These are phyloP conservation scores for Acacia acuminata DNA, from an alignment of 306 rosid species.

Conservation along the genomic window DNA sequence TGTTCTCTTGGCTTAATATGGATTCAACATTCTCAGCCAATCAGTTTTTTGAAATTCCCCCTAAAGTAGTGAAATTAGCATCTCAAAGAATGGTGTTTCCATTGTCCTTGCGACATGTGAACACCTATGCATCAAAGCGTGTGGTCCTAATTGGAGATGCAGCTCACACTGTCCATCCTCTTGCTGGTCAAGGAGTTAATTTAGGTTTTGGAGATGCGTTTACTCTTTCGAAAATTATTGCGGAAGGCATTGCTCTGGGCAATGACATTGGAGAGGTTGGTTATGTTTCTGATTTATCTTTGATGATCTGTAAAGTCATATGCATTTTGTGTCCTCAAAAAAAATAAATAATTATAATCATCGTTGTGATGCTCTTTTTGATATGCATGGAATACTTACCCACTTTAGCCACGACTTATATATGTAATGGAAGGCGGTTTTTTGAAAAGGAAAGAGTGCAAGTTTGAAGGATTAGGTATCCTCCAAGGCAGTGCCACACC, in stretches of 20 bases:
- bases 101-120: constrained; percentile 79
- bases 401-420: not conserved
- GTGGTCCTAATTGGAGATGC: constrained; percentile 90
- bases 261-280: constrained; percentile 80
- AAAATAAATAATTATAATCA: not conserved
- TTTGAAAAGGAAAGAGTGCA: not conserved
- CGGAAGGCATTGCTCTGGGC: constrained; percentile 83
- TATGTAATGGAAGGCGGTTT: not conserved
- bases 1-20: constrained; percentile 75
- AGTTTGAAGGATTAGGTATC: not conserved
- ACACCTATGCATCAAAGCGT: constrained; percentile 64
- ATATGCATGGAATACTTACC: not conserved
- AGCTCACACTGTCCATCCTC: constrained; percentile 92
- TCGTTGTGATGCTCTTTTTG: not conserved
- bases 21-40: constrained; percentile 47
- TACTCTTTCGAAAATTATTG: constrained; percentile 73
- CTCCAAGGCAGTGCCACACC: not conserved
- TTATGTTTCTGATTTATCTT: constrained; percentile 12
- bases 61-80: constrained; percentile 66
- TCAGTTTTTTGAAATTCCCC: constrained; percentile 78
- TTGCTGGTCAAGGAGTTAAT: constrained; percentile 98
- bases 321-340: not conserved
- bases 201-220: constrained; percentile 87
- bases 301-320: not conserved
- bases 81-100: constrained; percentile 85